Percentiles rank a stretch among this genome's conserved stretches.
Evolutionary conservation across 805 yeast species (phyloP).

Genomic region (Candida qinlingensis): DNA sequence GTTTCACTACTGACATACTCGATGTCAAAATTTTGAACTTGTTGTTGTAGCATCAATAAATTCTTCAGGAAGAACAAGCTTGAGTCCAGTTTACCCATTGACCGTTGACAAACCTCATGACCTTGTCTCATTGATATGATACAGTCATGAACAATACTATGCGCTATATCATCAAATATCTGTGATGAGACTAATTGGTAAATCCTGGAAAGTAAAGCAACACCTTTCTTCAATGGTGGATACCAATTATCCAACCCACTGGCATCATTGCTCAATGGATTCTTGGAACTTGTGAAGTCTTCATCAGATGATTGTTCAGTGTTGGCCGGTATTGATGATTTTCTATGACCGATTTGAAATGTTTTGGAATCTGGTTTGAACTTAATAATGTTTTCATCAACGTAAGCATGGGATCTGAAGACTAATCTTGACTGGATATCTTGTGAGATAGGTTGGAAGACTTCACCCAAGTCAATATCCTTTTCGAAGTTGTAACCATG

Average conservation of each 20-base stretch:
- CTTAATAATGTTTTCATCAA: conserved; percentile 61
- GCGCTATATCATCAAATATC: conserved; percentile 87
- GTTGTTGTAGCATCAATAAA: conserved; percentile 62
- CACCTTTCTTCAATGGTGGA: conserved; percentile 66
- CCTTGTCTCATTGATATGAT: conserved; percentile 56
- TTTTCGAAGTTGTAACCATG: conserved; percentile 21
- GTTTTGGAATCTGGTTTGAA: conserved; percentile 68
- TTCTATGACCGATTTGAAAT: conserved; percentile 50
- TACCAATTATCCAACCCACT: conserved; percentile 43
- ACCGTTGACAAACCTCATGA: conserved; percentile 37
- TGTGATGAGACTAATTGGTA: conserved; percentile 73
- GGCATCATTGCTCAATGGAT: not conserved
- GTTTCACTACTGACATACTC: conserved; percentile 69
- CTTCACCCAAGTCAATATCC: conserved; percentile 43
- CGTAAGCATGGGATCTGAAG: conserved; percentile 68
- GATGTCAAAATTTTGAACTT: conserved; percentile 72
- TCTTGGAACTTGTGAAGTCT: not conserved
- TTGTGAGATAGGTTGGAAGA: conserved; percentile 66
- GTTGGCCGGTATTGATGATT: conserved; percentile 6
- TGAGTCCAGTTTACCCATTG: conserved; percentile 51
- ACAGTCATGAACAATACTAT: conserved; percentile 76
- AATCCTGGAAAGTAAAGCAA: conserved; percentile 67
- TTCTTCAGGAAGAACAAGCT: conserved; percentile 68
- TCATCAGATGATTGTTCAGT: conserved; percentile 9
- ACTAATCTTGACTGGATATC: conserved; percentile 79